Evolutionary conservation across 2,329 filamentous ascomycete species (phyloP).

Genomic region (Apiospora marii): DNA sequence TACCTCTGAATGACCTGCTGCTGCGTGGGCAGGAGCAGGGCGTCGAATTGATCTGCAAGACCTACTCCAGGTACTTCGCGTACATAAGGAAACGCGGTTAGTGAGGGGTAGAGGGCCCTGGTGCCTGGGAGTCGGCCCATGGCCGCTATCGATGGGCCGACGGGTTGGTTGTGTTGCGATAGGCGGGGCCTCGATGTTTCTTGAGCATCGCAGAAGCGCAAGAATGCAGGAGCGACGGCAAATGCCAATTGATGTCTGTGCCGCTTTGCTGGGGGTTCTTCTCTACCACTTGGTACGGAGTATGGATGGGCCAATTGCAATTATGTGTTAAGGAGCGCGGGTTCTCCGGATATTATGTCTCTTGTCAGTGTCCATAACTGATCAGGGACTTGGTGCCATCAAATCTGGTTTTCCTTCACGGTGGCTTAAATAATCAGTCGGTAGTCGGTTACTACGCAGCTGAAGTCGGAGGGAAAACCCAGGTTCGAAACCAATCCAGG

Average conservation of each 20-base stretch:
- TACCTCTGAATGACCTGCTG: background rate
- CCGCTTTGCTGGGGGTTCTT: background rate
- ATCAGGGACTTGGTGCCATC: no score
- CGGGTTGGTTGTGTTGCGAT: background rate
- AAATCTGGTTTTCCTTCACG: background rate
- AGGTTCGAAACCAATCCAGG: background rate
- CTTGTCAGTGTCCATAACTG: background rate
- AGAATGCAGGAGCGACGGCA: background rate
- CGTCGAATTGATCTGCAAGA: background rate
- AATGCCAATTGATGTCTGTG: background rate
- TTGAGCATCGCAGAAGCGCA: background rate
- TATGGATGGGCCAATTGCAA: background rate
- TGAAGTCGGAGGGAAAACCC: slow-evolving; percentile 1
- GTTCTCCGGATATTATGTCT: slow-evolving; percentile 2
- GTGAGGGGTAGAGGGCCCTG: slow-evolving; percentile 8
- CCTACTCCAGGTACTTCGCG: background rate
- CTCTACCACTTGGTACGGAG: background rate
- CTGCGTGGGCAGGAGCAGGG: background rate
- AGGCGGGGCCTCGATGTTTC: background rate
- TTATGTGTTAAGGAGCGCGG: background rate
- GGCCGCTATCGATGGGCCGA: background rate
- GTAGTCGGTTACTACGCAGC: background rate
- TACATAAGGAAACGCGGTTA: background rate
- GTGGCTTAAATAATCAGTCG: background rate
- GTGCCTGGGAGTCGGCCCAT: background rate